These are phyloP conservation scores for Diacronema lutheri DNA, from an alignment of 78 protist species.

Conservation along the genomic window DNA sequence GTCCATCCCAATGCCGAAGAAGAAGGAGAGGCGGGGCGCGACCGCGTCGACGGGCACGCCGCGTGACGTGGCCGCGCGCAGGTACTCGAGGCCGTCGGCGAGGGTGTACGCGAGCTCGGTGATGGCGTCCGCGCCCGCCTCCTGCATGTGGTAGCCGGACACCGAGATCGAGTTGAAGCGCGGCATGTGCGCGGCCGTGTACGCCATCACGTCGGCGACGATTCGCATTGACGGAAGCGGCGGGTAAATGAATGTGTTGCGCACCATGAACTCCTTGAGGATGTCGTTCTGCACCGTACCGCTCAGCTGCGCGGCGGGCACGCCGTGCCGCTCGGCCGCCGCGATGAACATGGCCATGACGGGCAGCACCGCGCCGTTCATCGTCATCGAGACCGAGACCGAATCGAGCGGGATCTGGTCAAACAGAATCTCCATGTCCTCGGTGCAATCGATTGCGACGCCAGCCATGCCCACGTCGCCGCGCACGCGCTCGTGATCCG, in stretches of 20 bases:
- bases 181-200: slow-evolving; percentile 88
- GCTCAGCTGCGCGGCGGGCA: slow-evolving; percentile 62
- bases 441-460: slow-evolving; percentile 94
- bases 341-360: slow-evolving; percentile 86
- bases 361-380: slow-evolving; percentile 99
- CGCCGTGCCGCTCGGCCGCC: slow-evolving; percentile 80
- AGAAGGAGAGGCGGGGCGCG: slow-evolving; percentile 96
- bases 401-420: slow-evolving; percentile 75
- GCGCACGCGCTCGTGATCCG: slow-evolving; percentile 87
- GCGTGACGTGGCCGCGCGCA: slow-evolving; percentile 6
- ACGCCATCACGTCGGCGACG: slow-evolving; percentile 90
- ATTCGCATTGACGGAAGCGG: slow-evolving; percentile 93
- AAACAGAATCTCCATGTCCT: slow-evolving; percentile 86
- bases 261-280: slow-evolving; percentile 85
- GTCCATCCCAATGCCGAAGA: slow-evolving; percentile 93
- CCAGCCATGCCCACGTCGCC: slow-evolving; percentile 99
- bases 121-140: slow-evolving; percentile 94
- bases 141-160: slow-evolving; percentile 95
- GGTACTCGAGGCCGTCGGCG: slow-evolving; percentile 94
- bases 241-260: slow-evolving; percentile 97
- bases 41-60: slow-evolving; percentile 64
- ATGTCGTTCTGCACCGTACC: slow-evolving; percentile 99
- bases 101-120: slow-evolving; percentile 94
- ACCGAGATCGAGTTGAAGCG: slow-evolving; percentile 94
- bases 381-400: slow-evolving; percentile 88